A percentile compares a stretch with the other conserved stretches of the same genome.
phyloP scores from a whole-genome alignment of 192 early-diverging fungal genomes.

The Diversispora epigaea region DNA sequence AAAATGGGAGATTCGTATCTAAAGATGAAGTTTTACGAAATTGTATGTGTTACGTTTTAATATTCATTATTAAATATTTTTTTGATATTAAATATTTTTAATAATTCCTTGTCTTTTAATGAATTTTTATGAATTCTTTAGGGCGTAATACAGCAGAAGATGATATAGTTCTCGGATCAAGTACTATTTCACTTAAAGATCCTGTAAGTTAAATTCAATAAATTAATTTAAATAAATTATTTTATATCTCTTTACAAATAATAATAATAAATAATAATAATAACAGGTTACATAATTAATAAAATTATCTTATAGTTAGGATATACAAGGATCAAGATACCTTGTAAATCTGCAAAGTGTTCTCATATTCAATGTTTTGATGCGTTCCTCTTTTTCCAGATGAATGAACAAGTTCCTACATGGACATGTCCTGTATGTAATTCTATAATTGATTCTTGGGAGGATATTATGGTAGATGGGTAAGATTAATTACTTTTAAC shows the following conservation, averaged over 20 bases:
- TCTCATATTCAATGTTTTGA: slow-evolving; percentile 88
- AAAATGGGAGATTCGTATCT: slow-evolving; percentile 39
- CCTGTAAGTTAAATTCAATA: slow-evolving; percentile 52
- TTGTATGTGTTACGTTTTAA: slow-evolving; percentile 35
- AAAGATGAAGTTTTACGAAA: slow-evolving; percentile 49
- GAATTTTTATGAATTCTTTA: slow-evolving; percentile 3
- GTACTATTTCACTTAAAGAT: slow-evolving; percentile 69
- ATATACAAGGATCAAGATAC: slow-evolving; percentile 55
- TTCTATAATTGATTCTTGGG: slow-evolving; percentile 45
- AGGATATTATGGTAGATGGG: slow-evolving; percentile 70
- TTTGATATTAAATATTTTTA: too few relatives aligned
- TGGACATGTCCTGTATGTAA: slow-evolving; percentile 80
- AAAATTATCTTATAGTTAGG: not conserved
- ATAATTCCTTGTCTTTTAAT: not conserved
- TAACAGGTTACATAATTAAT: too few relatives aligned
- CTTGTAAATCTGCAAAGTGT: slow-evolving; percentile 62
- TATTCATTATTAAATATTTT: not conserved
- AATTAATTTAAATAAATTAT: not conserved
- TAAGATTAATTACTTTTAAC: slow-evolving; percentile 46
- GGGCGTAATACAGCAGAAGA: slow-evolving; percentile 52
- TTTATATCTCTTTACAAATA: too few relatives aligned
- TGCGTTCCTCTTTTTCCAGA: slow-evolving; percentile 63
- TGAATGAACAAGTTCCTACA: slow-evolving; percentile 66
- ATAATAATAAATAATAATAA: too few relatives aligned
- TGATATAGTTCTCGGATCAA: slow-evolving; percentile 64